phyloP scores from a whole-genome alignment of 2,329 filamentous ascomycete species.

The Venturia nashicola region DNA sequence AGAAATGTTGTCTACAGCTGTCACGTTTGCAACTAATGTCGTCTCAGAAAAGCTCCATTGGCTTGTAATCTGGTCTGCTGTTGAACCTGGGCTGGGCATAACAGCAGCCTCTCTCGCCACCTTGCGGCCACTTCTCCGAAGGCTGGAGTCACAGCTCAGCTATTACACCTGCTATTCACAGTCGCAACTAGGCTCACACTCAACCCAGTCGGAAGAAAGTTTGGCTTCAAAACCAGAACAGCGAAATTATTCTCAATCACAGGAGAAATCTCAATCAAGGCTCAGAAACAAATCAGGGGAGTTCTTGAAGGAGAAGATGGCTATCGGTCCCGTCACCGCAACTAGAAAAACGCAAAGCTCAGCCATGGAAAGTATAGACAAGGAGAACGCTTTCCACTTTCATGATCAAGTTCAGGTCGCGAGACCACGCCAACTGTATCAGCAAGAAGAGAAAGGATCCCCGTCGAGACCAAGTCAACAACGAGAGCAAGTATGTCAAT shows the following conservation, averaged over 20 bases:
- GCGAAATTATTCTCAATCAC: background rate
- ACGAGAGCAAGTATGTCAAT: background rate
- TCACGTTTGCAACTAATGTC: background rate
- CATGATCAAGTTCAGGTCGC: background rate
- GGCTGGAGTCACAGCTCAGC: background rate
- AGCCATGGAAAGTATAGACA: background rate
- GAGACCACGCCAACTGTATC: background rate
- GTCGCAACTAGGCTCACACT: background rate
- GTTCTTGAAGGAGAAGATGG: background rate
- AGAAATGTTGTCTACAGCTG: background rate
- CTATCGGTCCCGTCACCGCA: background rate
- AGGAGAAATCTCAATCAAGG: background rate
- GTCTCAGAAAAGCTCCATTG: background rate
- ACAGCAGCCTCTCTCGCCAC: slow-evolving; percentile 4
- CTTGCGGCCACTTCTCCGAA: background rate
- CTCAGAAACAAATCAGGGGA: background rate
- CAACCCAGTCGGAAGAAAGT: background rate
- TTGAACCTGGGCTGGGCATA: slow-evolving; percentile 7
- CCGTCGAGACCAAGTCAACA: background rate
- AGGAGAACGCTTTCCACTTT: background rate
- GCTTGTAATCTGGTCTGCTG: slow-evolving; percentile 5
- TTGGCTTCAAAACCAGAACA: background rate
- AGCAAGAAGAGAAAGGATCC: background rate
- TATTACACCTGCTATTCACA: background rate
- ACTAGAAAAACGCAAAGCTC: background rate